Evolutionary conservation across 495 filamentous ascomycete genomes (phyloP).

Genomic region (Halenospora varia): DNA sequence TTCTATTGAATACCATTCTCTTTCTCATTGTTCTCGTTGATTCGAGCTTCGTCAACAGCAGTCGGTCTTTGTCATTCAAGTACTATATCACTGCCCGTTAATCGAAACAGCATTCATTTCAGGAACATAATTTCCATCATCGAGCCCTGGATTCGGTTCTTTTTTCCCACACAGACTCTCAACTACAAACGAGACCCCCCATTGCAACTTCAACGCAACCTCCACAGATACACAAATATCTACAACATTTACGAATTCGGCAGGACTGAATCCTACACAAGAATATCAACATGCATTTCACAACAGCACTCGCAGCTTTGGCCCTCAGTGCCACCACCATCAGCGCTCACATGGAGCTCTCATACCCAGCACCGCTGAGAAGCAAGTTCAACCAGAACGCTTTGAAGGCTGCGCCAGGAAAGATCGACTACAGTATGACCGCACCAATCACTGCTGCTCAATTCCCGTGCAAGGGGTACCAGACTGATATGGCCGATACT

Average conservation of each 20-base stretch:
- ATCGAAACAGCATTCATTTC: neutral
- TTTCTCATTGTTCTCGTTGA: neutral
- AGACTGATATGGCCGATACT: constrained; percentile 40
- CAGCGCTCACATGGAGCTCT: constrained; percentile 58
- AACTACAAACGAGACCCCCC: neutral
- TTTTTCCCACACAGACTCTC: neutral
- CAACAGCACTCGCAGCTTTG: constrained; percentile 20
- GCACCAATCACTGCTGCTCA: constrained; percentile 48
- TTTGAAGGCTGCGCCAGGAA: constrained; percentile 29
- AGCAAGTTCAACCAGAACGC: constrained; percentile 48
- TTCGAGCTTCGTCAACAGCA: neutral
- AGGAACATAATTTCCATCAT: neutral
- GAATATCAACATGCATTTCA: constrained; percentile 4
- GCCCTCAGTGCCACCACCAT: constrained; percentile 34
- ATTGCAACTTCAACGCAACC: neutral
- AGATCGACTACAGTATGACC: constrained; percentile 54
- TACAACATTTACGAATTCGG: constrained; percentile 1
- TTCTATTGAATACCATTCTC: neutral
- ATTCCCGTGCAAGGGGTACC: constrained; percentile 69
- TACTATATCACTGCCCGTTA: neutral
- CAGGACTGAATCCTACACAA: constrained; percentile 5
- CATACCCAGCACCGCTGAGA: constrained; percentile 49
- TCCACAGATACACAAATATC: neutral
- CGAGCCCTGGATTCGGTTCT: neutral
- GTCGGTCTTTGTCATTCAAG: neutral